Conservation (phyloP, 257 asterid genomes). For the Solanum virginianum region DNA sequence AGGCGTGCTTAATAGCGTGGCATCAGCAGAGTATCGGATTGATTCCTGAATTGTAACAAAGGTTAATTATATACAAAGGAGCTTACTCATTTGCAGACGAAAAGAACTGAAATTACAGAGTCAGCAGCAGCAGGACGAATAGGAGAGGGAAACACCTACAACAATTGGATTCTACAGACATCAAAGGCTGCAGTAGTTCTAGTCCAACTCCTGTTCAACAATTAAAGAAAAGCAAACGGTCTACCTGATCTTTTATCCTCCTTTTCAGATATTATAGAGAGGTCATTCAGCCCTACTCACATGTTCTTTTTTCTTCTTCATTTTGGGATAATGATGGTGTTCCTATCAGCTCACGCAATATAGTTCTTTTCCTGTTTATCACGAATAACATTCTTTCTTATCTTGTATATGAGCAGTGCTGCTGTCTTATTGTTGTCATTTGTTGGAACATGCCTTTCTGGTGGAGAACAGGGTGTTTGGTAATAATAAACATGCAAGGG, state of each 20-base stretch:
- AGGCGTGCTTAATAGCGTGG: constrained; percentile 56
- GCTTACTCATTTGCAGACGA: constrained; percentile 10
- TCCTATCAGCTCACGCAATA: not conserved
- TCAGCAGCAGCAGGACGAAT: not conserved
- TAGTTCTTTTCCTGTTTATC: not conserved
- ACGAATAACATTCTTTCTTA: not conserved
- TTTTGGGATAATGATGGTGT: not conserved
- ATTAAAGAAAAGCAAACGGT: not conserved
- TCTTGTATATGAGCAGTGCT: not conserved
- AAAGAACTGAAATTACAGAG: not conserved
- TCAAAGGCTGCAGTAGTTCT: not conserved
- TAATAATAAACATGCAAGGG: not conserved
- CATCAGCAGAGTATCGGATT: constrained; percentile 85
- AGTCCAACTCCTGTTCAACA: not conserved
- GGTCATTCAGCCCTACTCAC: not conserved
- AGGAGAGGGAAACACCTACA: not conserved
- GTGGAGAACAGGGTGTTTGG: not conserved
- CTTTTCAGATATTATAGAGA: not conserved
- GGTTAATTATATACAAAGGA: not conserved
- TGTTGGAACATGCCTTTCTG: not conserved
- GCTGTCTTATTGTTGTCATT: not conserved
- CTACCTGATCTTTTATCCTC: not conserved
- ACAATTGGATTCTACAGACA: not conserved
- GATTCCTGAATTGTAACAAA: constrained; percentile 60
- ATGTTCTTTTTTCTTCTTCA: not conserved